phyloP scores from a whole-genome alignment of 2,329 filamentous ascomycete species.

The Fusarium musae region DNA sequence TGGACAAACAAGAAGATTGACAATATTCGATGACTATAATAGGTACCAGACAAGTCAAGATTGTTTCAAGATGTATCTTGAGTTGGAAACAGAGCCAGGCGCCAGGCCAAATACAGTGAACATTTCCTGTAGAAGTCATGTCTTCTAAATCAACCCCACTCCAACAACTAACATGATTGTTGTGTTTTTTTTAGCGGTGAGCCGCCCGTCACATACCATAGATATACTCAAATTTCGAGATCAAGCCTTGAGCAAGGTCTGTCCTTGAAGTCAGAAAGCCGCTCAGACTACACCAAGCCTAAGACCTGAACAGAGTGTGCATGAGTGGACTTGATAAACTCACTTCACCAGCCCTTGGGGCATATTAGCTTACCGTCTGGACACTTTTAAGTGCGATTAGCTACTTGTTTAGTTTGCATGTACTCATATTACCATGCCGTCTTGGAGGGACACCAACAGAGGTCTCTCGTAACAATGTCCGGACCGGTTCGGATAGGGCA shows the following conservation, averaged over 20 bases:
- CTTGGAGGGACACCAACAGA: not conserved
- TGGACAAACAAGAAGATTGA: conserved; percentile 1
- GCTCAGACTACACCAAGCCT: not conserved
- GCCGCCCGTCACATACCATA: not conserved
- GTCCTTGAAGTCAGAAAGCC: conserved; percentile 12
- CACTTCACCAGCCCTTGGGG: not conserved
- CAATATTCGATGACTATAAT: conserved; percentile 1
- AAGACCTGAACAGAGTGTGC: not conserved
- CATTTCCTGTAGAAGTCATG: conserved; percentile 17
- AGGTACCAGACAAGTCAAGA: conserved; percentile 3
- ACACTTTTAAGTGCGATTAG: not conserved
- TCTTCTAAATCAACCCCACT: conserved; percentile 8
- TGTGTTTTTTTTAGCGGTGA: conserved; percentile 37
- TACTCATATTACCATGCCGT: not conserved
- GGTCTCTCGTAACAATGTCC: not conserved
- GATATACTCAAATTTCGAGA: not conserved
- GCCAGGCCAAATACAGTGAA: not conserved
- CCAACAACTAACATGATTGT: conserved; percentile 6
- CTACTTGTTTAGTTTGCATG: not conserved
- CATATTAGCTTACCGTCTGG: not conserved
- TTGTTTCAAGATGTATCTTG: conserved; percentile 24
- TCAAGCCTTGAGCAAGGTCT: not conserved
- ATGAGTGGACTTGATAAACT: not conserved
- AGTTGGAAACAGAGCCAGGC: conserved; percentile 25
- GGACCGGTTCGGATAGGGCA: conserved; percentile 13